Conservation (phyloP, 2,329 filamentous ascomycete genomes). For the Colletotrichum siamense region DNA sequence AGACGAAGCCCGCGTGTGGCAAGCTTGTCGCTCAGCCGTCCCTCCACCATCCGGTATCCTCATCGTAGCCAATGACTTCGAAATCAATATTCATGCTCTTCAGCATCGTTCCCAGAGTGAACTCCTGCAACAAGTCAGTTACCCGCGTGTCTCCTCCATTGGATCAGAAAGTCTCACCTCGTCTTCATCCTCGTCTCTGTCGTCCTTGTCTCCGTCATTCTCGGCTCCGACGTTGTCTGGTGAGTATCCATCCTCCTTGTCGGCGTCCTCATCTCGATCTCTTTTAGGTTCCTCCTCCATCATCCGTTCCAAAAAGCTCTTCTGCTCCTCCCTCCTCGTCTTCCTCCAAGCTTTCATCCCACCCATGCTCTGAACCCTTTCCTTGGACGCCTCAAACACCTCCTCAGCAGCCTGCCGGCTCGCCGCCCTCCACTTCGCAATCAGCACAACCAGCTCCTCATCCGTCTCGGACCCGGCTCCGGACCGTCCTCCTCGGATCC, state of each 20-base stretch:
- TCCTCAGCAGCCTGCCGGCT: constrained; percentile 22
- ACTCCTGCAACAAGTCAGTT: constrained; percentile 12
- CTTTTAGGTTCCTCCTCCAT: constrained; percentile 28
- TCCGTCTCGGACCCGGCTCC: background rate
- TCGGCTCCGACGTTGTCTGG: background rate
- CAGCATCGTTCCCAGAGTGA: constrained; percentile 24
- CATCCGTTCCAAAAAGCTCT: constrained; percentile 37
- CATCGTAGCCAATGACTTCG: constrained; percentile 24
- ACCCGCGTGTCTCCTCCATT: background rate
- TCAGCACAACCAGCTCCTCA: constrained; percentile 12
- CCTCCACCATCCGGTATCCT: constrained; percentile 18
- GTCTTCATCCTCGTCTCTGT: background rate
- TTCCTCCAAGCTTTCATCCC: constrained; percentile 9
- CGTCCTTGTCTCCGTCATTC: background rate
- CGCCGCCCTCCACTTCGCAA: constrained; percentile 21
- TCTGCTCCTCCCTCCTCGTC: constrained; percentile 24
- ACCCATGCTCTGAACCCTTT: constrained; percentile 10
- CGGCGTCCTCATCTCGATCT: background rate
- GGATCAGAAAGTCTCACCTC: background rate
- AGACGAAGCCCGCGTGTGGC: background rate
- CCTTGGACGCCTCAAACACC: constrained; percentile 11
- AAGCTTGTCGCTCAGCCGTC: constrained; percentile 5
- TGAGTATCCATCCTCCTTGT: background rate
- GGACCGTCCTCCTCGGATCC: background rate
- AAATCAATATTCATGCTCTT: constrained; percentile 22